Conservation (phyloP, 129 eudicot species). For the Centaurea solstitialis region DNA sequence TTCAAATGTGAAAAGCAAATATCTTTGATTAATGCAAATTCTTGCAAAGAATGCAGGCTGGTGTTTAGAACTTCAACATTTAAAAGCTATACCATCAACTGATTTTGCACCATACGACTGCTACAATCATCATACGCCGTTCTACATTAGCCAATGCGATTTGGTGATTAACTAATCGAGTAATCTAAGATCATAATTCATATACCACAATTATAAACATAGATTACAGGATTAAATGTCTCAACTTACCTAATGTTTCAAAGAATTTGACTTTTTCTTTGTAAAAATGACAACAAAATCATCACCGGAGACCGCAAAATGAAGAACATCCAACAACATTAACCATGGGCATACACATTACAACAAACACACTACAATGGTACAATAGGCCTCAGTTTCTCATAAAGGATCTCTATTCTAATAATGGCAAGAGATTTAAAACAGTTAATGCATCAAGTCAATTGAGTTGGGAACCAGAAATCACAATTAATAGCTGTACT, state of each 20-base stretch:
- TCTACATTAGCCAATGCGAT: neutral
- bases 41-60: conserved; percentile 12
- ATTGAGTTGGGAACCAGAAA: neutral
- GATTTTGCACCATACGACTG: neutral
- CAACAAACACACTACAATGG: neutral
- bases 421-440: neutral
- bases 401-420: neutral
- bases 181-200: conserved; percentile 4
- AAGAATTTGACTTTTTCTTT: neutral
- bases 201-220: conserved; percentile 1
- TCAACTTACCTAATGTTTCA: neutral
- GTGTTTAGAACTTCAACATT: neutral
- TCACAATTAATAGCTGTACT: neutral
- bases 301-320: neutral
- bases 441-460: neutral
- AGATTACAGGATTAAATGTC: neutral
- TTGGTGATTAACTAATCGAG: neutral
- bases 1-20: neutral
- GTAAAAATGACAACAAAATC: neutral
- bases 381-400: neutral
- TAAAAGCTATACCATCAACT: neutral
- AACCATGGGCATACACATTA: neutral
- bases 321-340: conserved; percentile 6
- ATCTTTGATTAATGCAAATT: neutral
- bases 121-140: neutral